These are phyloP conservation scores for Lentinula detonsa DNA, from an alignment of 768 basidiomycete species.

Conservation along the genomic window DNA sequence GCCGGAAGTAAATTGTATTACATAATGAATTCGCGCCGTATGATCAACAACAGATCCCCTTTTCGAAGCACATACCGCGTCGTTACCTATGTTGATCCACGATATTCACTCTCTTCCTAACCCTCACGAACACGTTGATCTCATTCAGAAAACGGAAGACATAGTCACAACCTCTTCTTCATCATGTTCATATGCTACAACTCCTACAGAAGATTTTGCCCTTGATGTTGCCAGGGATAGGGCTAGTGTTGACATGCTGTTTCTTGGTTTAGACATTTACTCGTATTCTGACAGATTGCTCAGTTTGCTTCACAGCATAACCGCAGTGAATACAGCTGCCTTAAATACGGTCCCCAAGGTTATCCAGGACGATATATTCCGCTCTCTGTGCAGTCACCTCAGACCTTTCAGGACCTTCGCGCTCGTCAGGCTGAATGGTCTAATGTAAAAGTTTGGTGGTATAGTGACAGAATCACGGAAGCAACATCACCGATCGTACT, in stretches of 20 bases:
- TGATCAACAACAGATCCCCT: background rate
- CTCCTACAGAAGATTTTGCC: background rate
- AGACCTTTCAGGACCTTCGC: constrained; percentile 47
- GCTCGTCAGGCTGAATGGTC: constrained; percentile 39
- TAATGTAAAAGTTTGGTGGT: constrained; percentile 44
- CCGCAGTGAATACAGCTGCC: constrained; percentile 58
- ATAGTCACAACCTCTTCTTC: no score
- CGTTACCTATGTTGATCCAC: background rate
- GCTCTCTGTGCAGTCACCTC: constrained; percentile 56
- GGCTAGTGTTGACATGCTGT: background rate
- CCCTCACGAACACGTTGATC: background rate
- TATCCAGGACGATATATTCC: constrained; percentile 55
- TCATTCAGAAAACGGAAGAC: background rate
- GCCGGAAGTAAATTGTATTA: background rate
- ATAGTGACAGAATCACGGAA: constrained; percentile 17
- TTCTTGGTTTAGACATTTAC: background rate
- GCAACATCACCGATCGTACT: constrained; percentile 18
- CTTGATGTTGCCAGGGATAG: background rate
- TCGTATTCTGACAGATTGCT: background rate
- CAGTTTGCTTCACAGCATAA: constrained; percentile 72
- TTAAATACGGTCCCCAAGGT: constrained; percentile 62
- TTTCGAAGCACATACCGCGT: background rate
- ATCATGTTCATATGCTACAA: background rate
- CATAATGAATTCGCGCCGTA: background rate
- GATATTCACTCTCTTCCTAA: background rate